Percentiles rank a stretch among this genome's conserved stretches.
These are phyloP conservation scores for Acanthochlamys bracteata DNA, from an alignment of 106 monocot species.

Conservation along the genomic window DNA sequence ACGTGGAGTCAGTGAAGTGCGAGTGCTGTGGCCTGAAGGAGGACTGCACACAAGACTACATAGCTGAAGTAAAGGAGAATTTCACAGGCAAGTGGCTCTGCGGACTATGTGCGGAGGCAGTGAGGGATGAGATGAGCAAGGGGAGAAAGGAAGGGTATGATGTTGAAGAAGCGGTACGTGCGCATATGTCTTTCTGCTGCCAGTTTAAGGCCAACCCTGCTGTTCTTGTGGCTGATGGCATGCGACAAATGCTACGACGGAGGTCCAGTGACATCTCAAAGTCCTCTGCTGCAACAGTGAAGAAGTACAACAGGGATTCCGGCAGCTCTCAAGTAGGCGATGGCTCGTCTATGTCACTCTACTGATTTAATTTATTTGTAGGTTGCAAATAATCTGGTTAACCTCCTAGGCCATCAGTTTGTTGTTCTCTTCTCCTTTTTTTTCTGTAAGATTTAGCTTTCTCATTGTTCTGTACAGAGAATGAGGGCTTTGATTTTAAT, in stretches of 20 bases:
- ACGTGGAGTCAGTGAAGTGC: conserved; percentile 29
- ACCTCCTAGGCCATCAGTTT: neutral
- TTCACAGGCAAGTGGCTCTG: conserved; percentile 30
- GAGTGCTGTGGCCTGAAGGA: conserved; percentile 39
- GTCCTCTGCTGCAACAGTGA: neutral
- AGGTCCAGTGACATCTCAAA: conserved; percentile 16
- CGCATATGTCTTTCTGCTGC: conserved; percentile 30
- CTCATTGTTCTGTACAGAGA: neutral
- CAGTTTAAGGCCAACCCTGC: conserved; percentile 34
- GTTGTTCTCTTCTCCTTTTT: neutral
- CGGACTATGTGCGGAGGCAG: conserved; percentile 26
- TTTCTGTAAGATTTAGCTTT: neutral
- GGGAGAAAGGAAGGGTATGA: conserved; percentile 8
- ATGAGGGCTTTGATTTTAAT: neutral
- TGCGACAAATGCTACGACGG: conserved; percentile 40
- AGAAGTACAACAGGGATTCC: neutral
- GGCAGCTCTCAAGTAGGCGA: conserved; percentile 6
- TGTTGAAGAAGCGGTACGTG: conserved; percentile 26
- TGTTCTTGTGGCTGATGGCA: conserved; percentile 35
- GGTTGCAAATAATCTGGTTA: conserved; percentile 1
- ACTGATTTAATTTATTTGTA: no score
- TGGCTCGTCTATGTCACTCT: neutral
- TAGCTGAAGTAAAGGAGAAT: conserved; percentile 19
- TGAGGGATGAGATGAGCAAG: conserved; percentile 24
- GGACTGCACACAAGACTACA: conserved; percentile 41